Evolutionary conservation across 305 asterid species (phyloP).

Genomic region (Fraxinus sp.): DNA sequence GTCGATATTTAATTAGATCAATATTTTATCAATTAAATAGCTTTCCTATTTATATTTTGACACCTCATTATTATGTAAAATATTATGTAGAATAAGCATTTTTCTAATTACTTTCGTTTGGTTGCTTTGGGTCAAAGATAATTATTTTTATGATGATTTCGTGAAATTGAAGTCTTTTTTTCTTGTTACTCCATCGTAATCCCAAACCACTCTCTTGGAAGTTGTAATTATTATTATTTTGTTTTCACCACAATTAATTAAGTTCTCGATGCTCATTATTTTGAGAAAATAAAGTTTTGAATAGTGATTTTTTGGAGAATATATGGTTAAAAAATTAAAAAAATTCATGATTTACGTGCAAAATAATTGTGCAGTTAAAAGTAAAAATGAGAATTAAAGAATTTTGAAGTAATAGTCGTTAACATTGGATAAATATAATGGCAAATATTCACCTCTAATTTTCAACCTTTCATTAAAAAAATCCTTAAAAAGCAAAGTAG

Average conservation of each 20-base stretch:
- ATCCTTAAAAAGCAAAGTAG: background rate
- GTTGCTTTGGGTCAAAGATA: background rate
- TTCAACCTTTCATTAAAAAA: background rate
- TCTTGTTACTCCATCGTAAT: slow-evolving; percentile 24
- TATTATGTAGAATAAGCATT: background rate
- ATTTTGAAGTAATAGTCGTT: background rate
- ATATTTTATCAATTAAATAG: too few relatives aligned
- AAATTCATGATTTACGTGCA: background rate
- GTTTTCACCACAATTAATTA: background rate
- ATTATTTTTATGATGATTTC: slow-evolving; percentile 32
- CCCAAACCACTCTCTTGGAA: slow-evolving; percentile 14
- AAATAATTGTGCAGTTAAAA: background rate
- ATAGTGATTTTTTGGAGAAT: background rate
- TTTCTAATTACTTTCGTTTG: background rate
- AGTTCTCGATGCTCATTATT: background rate
- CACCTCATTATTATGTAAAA: too few relatives aligned
- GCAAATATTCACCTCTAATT: background rate
- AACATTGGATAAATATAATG: background rate
- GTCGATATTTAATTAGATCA: background rate
- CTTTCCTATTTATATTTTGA: background rate
- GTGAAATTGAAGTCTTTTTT: slow-evolving; percentile 25
- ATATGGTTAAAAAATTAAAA: too few relatives aligned
- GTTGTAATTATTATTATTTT: slow-evolving; percentile 12
- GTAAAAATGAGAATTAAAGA: background rate
- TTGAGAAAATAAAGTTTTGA: too few relatives aligned